Evolutionary conservation across 352 stramenopile species (phyloP).

Genomic region (Globisporangium cystogenes): DNA sequence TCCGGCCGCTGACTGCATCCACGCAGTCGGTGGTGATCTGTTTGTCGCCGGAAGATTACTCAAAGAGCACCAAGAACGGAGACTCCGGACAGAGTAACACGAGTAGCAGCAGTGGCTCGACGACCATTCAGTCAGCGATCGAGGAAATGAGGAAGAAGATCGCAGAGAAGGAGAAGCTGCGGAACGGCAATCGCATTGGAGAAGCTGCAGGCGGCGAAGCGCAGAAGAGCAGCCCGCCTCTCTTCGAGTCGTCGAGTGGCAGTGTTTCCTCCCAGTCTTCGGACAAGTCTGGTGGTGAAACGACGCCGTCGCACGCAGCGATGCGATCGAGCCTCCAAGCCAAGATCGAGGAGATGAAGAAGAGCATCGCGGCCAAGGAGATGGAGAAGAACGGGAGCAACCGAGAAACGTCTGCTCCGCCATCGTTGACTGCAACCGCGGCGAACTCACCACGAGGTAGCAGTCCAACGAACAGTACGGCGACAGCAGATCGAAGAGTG

Average conservation of each 20-base stretch:
- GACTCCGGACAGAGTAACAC: slow-evolving; percentile 2
- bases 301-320: neutral
- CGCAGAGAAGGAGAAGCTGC: slow-evolving; percentile 37
- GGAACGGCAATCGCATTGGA: slow-evolving; percentile 16
- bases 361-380: slow-evolving; percentile 24
- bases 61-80: slow-evolving; percentile 13
- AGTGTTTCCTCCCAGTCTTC: neutral
- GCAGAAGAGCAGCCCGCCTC: neutral
- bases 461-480: neutral
- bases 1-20: slow-evolving; percentile 56
- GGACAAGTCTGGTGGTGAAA: neutral
- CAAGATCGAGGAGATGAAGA: slow-evolving; percentile 24
- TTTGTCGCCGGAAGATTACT: slow-evolving; percentile 46
- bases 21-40: slow-evolving; percentile 68
- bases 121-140: slow-evolving; percentile 33
- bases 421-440: neutral
- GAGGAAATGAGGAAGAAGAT: slow-evolving; percentile 53
- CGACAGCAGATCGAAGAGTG: neutral
- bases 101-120: slow-evolving; percentile 3
- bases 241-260: neutral
- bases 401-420: neutral
- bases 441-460: neutral
- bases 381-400: slow-evolving; percentile 10
- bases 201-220: neutral
- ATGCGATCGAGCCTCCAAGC: slow-evolving; percentile 9